Conservation (phyloP, 495 filamentous ascomycete species). For the Penicillium argentinense region DNA sequence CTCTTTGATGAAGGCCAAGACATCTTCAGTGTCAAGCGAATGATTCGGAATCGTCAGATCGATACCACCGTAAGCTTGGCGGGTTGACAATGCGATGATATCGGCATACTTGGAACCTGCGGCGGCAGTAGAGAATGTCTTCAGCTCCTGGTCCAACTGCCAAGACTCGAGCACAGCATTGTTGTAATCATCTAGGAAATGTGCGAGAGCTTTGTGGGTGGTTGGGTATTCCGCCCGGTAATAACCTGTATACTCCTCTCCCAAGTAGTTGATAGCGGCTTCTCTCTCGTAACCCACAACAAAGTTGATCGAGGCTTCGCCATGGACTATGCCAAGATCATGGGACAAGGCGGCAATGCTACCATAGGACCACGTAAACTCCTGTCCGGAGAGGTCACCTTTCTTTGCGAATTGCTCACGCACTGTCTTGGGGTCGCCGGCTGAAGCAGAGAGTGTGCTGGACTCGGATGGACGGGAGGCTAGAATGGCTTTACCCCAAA, state of each 20-base stretch:
- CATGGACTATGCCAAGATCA: slow-evolving; percentile 38
- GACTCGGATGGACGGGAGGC: slow-evolving; percentile 26
- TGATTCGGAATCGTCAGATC: slow-evolving; percentile 45
- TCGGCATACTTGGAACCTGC: slow-evolving; percentile 48
- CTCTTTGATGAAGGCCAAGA: slow-evolving; percentile 54
- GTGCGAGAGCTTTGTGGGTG: slow-evolving; percentile 32
- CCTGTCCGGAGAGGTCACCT: slow-evolving; percentile 20
- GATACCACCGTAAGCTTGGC: slow-evolving; percentile 51
- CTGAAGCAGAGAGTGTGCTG: slow-evolving; percentile 29
- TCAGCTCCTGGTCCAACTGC: slow-evolving; percentile 35
- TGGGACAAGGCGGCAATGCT: slow-evolving; percentile 42
- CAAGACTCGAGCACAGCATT: slow-evolving; percentile 35
- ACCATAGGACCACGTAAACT: slow-evolving; percentile 25
- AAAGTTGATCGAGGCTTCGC: slow-evolving; percentile 38
- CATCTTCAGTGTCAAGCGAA: slow-evolving; percentile 40
- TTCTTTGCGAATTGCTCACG: slow-evolving; percentile 23
- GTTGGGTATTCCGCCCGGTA: slow-evolving; percentile 37
- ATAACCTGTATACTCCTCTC: slow-evolving; percentile 43
- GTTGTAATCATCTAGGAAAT: slow-evolving; percentile 47
- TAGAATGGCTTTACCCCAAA: slow-evolving; percentile 40
- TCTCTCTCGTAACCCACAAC: slow-evolving; percentile 48
- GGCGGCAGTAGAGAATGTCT: slow-evolving; percentile 22
- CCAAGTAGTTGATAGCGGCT: slow-evolving; percentile 48
- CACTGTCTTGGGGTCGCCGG: slow-evolving; percentile 23
- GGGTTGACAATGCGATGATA: slow-evolving; percentile 45